Percentiles rank a stretch among this genome's conserved stretches.
Evolutionary conservation across 345 rosid species (phyloP).

Genomic region (Luvunga scandens): DNA sequence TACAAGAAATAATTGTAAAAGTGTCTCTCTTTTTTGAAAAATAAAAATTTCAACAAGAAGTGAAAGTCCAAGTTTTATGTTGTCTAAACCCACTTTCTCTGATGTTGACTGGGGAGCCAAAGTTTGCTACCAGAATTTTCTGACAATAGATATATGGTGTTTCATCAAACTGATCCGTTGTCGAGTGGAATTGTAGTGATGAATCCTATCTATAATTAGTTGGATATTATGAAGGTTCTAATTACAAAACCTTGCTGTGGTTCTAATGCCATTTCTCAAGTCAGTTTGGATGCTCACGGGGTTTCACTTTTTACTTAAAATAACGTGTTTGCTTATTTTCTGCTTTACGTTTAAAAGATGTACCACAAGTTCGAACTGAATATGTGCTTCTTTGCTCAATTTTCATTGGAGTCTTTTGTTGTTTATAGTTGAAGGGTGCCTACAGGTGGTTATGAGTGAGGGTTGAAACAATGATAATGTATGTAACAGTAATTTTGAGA

Average conservation of each 20-base stretch:
- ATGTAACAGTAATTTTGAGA: not conserved
- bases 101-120: not conserved
- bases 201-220: not conserved
- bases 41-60: not conserved
- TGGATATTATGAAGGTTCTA: not conserved
- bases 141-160: not conserved
- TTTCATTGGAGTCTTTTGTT: not conserved
- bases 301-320: not conserved
- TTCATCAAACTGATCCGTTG: not conserved
- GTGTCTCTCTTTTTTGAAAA: not conserved
- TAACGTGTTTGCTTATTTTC: not conserved
- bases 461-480: not conserved
- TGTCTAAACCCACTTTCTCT: not conserved
- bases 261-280: not conserved
- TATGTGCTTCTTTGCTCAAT: not conserved
- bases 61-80: not conserved
- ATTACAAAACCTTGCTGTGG: not conserved
- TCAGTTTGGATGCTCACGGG: not conserved
- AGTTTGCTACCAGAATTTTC: not conserved
- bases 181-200: not conserved
- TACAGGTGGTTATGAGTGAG: no score
- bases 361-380: not conserved
- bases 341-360: not conserved
- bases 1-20: not conserved
- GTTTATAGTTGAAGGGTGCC: not conserved